Base-by-base conservation (phyloP, 306 rosid species). In the Quillaja saponaria region DNA sequence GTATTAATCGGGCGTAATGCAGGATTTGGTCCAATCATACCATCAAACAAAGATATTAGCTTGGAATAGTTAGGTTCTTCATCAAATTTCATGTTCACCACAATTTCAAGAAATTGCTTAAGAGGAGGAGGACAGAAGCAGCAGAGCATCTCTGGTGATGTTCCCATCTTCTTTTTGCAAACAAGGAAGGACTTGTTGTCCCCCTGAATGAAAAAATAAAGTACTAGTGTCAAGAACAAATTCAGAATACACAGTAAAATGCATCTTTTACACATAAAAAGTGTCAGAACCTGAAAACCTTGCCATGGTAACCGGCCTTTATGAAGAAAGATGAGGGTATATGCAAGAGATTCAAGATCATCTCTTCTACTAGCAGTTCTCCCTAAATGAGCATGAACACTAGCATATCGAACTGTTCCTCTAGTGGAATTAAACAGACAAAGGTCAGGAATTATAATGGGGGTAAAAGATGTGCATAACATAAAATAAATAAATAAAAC, bases 301-400 rank as follows among this genome's bases (percentile, higher is more conserved):
- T 91, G 96, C 96, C 96, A 91, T 8, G 96, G 95, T 76, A 91
- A 78, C 78, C 90, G 80, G 60, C 96, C 98, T 44, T 84, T 83
- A 47, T 86, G 90, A 55, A 91, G 98, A 65, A 91, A 91, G 56
- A 88, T 82, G 34, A 91, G 92, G 38, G 98, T 86, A 70, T 88
- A 91, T 15, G 98, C 96, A 71, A 91, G 95, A 52, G 98, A 91
- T 74, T 91, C 95, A 49, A 91, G 96, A 79, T 88, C 95, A 49
- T 91, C 98, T 74, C 96, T 82, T 86, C 96, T 84, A 60, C 96
- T 88, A 39, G 98, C 92, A 66, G 98, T 86, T 88, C 98, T 86
- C 72, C 96, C 95, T 73, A 88, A 68, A 66, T 91, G 98, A 53
- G 96, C 98, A 73, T 91, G 98, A 59, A 91, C 98, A 71, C 98